Base-by-base conservation (phyloP, 768 basidiomycete species). In the Favolaschia claudopus region DNA sequence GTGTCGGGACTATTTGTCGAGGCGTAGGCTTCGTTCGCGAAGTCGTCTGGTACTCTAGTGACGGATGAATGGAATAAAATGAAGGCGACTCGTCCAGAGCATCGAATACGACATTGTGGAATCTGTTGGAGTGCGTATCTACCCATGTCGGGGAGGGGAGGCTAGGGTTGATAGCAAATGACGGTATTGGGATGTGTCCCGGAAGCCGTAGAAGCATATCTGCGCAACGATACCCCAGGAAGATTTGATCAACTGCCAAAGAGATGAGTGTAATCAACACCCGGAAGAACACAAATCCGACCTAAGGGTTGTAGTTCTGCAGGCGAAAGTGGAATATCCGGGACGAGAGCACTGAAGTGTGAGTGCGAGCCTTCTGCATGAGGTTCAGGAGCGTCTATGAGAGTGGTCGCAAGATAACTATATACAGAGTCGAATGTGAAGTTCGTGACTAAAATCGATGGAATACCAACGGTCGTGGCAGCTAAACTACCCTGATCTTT, bases 371-470 rank as follows among this genome's bases (percentile, higher is more conserved):
- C 48, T 52, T 43, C 46, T 54, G 67, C 10, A 54, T 55, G n/a
- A 58, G 58, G 14, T 66, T 65, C 28, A 10, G 71, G 69, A 22
- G 66, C 58, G 52, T 88, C 84, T n/a, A 82, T 66, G 31, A 87
- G 70, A 4, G 79, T 70, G 0, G 89, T 85, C 4, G 87, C 83
- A 19, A 92, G 86, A 62, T 87, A 92, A 60, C 88, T 89, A 70
- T 88, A 93, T 13, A 92, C 90, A 1, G 91, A 89, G 72, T 93
- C 91, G 71, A 93, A 93, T 0, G 90, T 89, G 69, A 93, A 93
- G 75, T 93, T 93, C 39, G 90, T 91, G 62, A 92, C 82, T 17
- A 93, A 75, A 36, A 87, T 77, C 1, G 88, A 88, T 1, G 90
- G 91, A n/a, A 92, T 77, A 1, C 82, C 79, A 0, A 85, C 82